phyloP scores from a whole-genome alignment of 192 early-diverging fungal genomes.

The Coemansia sp. region DNA sequence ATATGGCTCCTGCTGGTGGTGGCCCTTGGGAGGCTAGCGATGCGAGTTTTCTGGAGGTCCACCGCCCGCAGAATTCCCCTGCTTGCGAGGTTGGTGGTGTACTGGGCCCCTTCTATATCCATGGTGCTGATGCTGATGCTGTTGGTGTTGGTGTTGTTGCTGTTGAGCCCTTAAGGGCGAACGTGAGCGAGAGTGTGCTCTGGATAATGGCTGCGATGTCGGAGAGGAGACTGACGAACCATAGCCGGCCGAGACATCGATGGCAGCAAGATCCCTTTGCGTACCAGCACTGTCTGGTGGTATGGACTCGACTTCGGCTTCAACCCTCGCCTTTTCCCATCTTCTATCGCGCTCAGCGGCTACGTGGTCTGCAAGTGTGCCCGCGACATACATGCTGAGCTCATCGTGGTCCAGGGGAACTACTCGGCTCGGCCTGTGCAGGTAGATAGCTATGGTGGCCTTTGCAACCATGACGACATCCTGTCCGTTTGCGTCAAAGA shows the following conservation, averaged over 20 bases:
- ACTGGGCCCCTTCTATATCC: no score
- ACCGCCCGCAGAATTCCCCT: no score
- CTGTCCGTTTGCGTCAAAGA: slow-evolving; percentile 74
- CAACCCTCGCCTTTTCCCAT: neutral
- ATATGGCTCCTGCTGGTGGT: no score
- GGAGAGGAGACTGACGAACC: neutral
- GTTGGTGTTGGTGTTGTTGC: no score
- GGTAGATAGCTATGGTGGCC: slow-evolving; percentile 64
- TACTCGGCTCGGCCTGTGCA: slow-evolving; percentile 45
- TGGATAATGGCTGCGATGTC: neutral
- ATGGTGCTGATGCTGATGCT: no score
- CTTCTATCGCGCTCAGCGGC: slow-evolving; percentile 8
- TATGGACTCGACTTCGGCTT: neutral
- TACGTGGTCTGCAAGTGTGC: slow-evolving; percentile 19
- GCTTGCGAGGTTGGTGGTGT: no score
- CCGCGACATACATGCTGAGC: slow-evolving; percentile 40
- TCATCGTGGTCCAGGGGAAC: slow-evolving; percentile 63
- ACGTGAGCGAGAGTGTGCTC: no score
- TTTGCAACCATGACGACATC: slow-evolving; percentile 65
- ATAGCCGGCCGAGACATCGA: no score
- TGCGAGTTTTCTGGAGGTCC: no score
- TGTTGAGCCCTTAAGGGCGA: no score
- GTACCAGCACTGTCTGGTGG: neutral
- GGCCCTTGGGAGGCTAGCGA: no score
- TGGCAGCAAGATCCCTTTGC: neutral